Base-by-base conservation (phyloP, 495 filamentous ascomycete species). In the Lasiosphaeria ovina region DNA sequence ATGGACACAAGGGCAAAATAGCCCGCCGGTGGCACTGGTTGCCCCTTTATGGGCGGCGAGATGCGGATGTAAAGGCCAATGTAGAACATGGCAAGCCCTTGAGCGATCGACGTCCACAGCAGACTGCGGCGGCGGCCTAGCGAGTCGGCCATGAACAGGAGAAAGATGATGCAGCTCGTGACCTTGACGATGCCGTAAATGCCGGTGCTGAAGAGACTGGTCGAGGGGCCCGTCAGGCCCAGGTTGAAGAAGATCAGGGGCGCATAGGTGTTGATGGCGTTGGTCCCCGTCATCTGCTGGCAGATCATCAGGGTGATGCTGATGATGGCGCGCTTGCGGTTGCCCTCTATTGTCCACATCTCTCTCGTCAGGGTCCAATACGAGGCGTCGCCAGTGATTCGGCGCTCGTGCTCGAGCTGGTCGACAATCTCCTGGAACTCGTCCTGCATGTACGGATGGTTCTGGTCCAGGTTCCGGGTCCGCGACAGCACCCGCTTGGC, bases 21-120 rank as follows among this genome's bases (percentile, higher is more conserved):
- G 5, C 87, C 87, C 1, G 69, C 69, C 0, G 68, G 65, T 0
- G 72, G 68, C n/a, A 80, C 75, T 0, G 59, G 42, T 10, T 67
- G 60, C 14, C 79, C 84, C 5, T 71, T 54, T 17, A 77, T 66
- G 0, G 89, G 89, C 0, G 88, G 88, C 16, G 84, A 75, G 62
- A 91, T 85, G 56, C 88, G 86, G 6, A 90, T 79, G 67, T 93
- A 90, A n/a, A 93, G 75, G 10, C 89, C 89, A 60, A 93, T 87
- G 69, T 92, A 90, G 64, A 89, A 83, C 86, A 91, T 92, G 62
- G 81, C 80, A n/a, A 87, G 72, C 3, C 79, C 83, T 72, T 88
- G 87, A 10, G 83, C 89, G 61, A 91, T 81, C 7, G 84, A 85
- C 12, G 89, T 91, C 81, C 85, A 89, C 61, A 92, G 78, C 33